Evolutionary conservation across 2,329 filamentous ascomycete genomes (phyloP).

Genomic region (Clonostachys byssicola): DNA sequence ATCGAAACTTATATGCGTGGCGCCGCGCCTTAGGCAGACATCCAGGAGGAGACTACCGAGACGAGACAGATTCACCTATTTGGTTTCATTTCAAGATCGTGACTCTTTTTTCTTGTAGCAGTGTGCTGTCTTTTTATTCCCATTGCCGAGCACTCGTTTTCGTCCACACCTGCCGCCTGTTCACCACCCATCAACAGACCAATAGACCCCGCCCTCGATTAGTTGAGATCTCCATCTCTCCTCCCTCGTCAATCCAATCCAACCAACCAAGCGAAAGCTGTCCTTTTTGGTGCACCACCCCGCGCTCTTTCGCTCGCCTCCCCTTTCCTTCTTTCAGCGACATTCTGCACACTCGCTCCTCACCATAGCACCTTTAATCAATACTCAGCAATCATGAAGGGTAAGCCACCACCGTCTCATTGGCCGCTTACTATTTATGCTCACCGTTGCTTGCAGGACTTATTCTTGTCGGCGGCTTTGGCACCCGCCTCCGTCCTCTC

Average conservation of each 20-base stretch:
- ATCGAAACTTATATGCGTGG: too few relatives aligned
- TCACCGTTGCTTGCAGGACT: conserved; percentile 58
- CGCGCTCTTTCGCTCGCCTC: not conserved
- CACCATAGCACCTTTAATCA: not conserved
- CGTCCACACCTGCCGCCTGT: too few relatives aligned
- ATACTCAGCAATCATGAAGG: conserved; percentile 25
- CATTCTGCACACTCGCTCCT: not conserved
- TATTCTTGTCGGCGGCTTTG: conserved; percentile 98
- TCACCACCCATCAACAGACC: too few relatives aligned
- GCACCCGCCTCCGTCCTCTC: conserved; percentile 93
- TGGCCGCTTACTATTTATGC: not conserved
- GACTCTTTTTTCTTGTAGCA: too few relatives aligned
- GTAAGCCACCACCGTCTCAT: conserved; percentile 11
- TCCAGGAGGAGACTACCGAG: too few relatives aligned
- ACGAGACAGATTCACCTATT: too few relatives aligned
- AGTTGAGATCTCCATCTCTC: not conserved
- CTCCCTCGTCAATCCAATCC: not conserved
- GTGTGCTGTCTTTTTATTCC: too few relatives aligned
- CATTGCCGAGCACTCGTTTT: too few relatives aligned
- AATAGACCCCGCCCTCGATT: not conserved
- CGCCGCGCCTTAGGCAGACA: too few relatives aligned
- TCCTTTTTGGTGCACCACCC: not conserved
- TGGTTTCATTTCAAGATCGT: too few relatives aligned
- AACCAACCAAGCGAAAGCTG: not conserved
- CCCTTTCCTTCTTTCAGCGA: not conserved